Percentiles rank a stretch among this genome's conserved stretches.
Conservation (phyloP, 768 basidiomycete genomes). For the Hysterangium stoloniferum region DNA sequence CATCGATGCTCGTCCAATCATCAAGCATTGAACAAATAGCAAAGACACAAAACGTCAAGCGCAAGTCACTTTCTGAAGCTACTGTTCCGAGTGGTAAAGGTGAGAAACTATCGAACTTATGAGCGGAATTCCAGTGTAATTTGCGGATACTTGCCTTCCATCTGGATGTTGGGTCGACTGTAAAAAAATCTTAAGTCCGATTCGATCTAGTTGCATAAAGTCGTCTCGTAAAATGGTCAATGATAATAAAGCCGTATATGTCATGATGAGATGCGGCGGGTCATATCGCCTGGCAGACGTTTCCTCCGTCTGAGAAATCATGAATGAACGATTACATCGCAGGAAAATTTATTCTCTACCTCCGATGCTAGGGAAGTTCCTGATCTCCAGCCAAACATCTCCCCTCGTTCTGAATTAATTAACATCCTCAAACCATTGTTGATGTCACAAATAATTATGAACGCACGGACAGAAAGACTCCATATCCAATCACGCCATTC, state of each 20-base stretch:
- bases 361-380: constrained; percentile 52
- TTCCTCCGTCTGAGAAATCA: constrained; percentile 4
- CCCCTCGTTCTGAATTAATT: constrained; percentile 9
- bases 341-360: constrained; percentile 13
- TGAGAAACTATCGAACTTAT: constrained; percentile 45
- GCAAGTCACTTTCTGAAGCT: constrained; percentile 62
- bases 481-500: constrained; percentile 83
- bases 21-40: constrained; percentile 71
- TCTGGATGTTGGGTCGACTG: constrained; percentile 66
- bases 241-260: constrained; percentile 81
- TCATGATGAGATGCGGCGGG: constrained; percentile 83
- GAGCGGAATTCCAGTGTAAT: constrained; percentile 9
- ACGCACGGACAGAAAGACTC: constrained; percentile 68
- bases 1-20: constrained; percentile 71
- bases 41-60: constrained; percentile 84
- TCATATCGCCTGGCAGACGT: constrained; percentile 34
- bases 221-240: constrained; percentile 86
- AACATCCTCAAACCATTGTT: background rate
- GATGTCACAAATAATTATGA: constrained; percentile 9
- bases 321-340: constrained; percentile 16
- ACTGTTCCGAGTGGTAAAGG: constrained; percentile 50
- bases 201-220: constrained; percentile 59
- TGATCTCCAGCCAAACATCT: constrained; percentile 22
- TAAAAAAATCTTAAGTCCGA: constrained; percentile 61
- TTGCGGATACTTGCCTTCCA: constrained; percentile 57